Evolutionary conservation across 345 rosid genomes (phyloP), one percentile per base, ranked within the genome.

Genomic region (Brassica carinata): DNA sequence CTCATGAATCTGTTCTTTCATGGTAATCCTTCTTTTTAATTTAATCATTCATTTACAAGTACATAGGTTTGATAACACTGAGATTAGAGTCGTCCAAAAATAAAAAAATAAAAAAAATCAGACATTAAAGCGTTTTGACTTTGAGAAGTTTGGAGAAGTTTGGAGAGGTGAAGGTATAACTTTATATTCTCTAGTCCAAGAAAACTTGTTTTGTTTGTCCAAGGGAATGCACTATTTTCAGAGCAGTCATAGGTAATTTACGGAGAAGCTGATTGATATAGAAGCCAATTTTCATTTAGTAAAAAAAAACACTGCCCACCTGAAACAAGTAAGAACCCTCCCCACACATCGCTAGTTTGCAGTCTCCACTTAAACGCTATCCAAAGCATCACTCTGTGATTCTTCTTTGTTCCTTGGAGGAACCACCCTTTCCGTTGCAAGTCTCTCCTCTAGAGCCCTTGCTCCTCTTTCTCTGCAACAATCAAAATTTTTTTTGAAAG

Each of bases 371-470:
- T 85, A 94, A 64, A 91, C 97, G 13, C 80, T 90, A 72, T 93
- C 97, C 1, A 78, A 19, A 59, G 85, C 94, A 75, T 90, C 95
- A 82, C 75, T 82, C 67, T 69, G 85, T 1, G 82, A 77, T 68
- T 87, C 98, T 64, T 93, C 91, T 10, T 85, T 65, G 71, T 85
- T 85, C 73, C 58, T 82, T 61, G 87, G 72, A 63, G 90, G 74
- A 53, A 85, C 92, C 89, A 90, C 59, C 80, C 85, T 87, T 87
- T 92, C 98, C 23, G 97, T 77, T 61, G 89, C 96, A 76, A 96
- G 89, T 86, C 97, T 92, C 86, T 94, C 99, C 85, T 93, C 99
- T 62, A 94, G 83, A 7, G 99, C 98, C 73, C 97, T 89, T n/a
- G 98, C 98, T 34, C 98, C 99, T 79, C 97, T 89, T 89, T 96